phyloP scores from a whole-genome alignment of 331 rosid genomes.

The Malus hybrid region DNA sequence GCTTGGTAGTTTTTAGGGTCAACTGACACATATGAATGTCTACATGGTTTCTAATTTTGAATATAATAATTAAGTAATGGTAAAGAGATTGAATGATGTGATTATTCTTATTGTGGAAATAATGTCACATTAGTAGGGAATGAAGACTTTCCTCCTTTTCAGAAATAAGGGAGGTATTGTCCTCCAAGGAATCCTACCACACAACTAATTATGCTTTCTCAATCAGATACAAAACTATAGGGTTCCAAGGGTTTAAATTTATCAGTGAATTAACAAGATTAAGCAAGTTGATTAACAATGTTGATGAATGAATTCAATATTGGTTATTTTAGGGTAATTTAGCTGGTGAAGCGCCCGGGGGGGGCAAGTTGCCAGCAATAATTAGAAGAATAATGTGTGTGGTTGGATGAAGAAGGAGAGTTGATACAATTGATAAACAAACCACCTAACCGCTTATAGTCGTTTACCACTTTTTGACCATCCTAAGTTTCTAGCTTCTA shows the following conservation, averaged over 20 bases:
- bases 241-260: background rate
- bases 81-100: too few relatives aligned
- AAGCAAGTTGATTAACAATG: background rate
- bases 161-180: too few relatives aligned
- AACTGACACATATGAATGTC: too few relatives aligned
- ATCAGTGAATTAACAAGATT: background rate
- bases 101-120: too few relatives aligned
- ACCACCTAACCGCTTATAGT: background rate
- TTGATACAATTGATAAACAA: background rate
- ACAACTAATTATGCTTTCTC: background rate
- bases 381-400: background rate
- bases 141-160: too few relatives aligned
- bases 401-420: slow-evolving; percentile 6
- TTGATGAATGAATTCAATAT: background rate
- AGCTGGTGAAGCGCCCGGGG: slow-evolving; percentile 14
- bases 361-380: background rate
- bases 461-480: background rate
- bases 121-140: too few relatives aligned
- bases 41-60: too few relatives aligned
- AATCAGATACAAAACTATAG: background rate
- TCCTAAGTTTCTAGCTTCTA: background rate
- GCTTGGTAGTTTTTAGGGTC: too few relatives aligned
- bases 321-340: background rate
- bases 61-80: too few relatives aligned
- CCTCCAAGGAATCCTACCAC: too few relatives aligned